Base-by-base conservation (phyloP, 169 alveolate genomes). In the Plasmodium reichenowi region DNA sequence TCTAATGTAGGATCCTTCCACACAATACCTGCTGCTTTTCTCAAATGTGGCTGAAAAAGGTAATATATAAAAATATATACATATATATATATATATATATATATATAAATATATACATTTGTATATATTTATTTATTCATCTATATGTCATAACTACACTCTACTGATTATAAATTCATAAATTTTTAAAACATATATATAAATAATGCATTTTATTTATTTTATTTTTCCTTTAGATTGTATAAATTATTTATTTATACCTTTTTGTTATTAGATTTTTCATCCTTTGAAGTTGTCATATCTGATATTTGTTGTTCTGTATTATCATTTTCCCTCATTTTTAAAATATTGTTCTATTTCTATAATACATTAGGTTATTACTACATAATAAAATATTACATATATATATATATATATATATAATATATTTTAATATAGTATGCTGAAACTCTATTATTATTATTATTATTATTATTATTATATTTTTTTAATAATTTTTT, bases 1-100 rank as follows among this genome's bases (percentile, higher is more conserved):
- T 96, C 98, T 63, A 99, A 93, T 47, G 99, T 95, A 17, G 98
- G 95, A 88, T 99, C 99, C 71, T 96, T 97, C 99, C 99, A 99
- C 13, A 97, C 95, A 38, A 94, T 93, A 3, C 99, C 99, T 3
- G 99, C 99, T 20, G 99, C 99, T 94, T 97, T 98, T 74, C 99
- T 93, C 45, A 97, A 88, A 67, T 95, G 97, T 7, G 88, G 86
- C 80, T 91, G 20, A 32, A 38, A 38, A 38, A 24, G 17, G 22
- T 8, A 20, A 10, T 22, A 13, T 32, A 60, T 59, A 17, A 47
- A 72, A 62, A 71, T 71, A 72, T 47, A 47, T 45, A 74, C 24
- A 59, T 9, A 85, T 54, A 73, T 38, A 59, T 64, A 63, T 43
- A 17, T 32, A 48, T 60, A 43, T 67, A 8, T 6, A 67, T 10